Evolutionary conservation across 2,329 filamentous ascomycete species (phyloP), one percentile per base, ranked within the genome.

Genomic region (Pyricularia pennisetigena): DNA sequence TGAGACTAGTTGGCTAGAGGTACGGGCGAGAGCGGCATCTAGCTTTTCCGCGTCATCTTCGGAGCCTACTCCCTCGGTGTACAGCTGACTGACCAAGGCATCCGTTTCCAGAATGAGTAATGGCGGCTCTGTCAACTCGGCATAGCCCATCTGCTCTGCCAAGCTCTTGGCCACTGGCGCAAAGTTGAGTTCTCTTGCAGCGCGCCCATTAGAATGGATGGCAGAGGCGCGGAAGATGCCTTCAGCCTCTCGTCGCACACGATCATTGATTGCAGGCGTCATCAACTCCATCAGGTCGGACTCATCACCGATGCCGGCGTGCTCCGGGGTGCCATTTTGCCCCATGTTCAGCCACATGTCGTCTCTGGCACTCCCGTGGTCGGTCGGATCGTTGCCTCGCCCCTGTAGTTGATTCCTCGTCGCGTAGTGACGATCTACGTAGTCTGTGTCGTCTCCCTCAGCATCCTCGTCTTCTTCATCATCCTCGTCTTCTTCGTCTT

Each of bases 81-180:
- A 91, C 23, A 94, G 80, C 67, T 82, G 82, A 66, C 83, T 83
- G 57, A 97, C 80, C 59, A 92, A 79, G 57, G 87, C 83, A 75
- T 97, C 94, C 12, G 91, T 96, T 65, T 86, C 83, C 41, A 96
- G 79, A 64, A 97, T 87, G 24, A 97, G 77, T 64, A 88, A 83
- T 70, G 90, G 87, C 1, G 88, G 81, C 78, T 97, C 94, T 4
- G 82, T 82, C 64, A 96, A 80, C 23, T 79, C 74, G 0, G 90
- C 86, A 41, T 85, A 80, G 49, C 84, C 84, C 78, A 83, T 77
- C 75, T 86, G 75, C 76, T 80, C 75, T 82, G 89, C 87, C 10
- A 94, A 78, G 70, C 90, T 88, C 75, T 90, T 91, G 32, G 92
- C 91, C 69, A 97, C 87, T 7, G 85, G 81, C 4, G 88, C 85